Evolutionary conservation across 2,329 filamentous ascomycete species (phyloP).

Genomic region (Penicillium sp.): DNA sequence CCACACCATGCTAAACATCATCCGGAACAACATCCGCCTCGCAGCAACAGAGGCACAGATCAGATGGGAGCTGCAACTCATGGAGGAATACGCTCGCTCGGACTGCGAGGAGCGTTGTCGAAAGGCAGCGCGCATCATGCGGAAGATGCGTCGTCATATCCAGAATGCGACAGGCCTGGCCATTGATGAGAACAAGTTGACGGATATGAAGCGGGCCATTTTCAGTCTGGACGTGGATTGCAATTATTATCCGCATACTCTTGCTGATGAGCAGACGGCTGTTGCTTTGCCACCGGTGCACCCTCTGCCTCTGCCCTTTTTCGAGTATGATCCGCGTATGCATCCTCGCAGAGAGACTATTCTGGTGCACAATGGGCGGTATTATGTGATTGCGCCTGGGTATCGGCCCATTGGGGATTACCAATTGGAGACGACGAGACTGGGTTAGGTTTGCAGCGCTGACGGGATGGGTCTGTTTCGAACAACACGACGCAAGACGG

Average conservation of each 20-base stretch:
- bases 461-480: not conserved
- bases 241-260: not conserved
- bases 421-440: not conserved
- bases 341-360: not conserved
- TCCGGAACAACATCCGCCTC: not conserved
- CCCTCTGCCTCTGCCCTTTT: not conserved
- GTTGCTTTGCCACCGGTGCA: not conserved
- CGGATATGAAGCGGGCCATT: not conserved
- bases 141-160: not conserved
- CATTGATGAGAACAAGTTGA: not conserved
- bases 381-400: not conserved
- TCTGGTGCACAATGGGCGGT: not conserved
- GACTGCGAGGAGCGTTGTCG: not conserved
- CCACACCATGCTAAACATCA: not conserved
- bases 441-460: not conserved
- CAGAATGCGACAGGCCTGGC: not conserved
- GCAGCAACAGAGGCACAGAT: not conserved
- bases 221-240: not conserved
- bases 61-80: not conserved
- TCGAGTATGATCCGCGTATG: not conserved
- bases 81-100: not conserved
- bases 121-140: not conserved
- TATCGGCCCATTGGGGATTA: not conserved
- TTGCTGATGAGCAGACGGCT: not conserved
- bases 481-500: not conserved